A percentile compares a stretch with the other conserved stretches of the same genome.
These are phyloP conservation scores for Prunus dulcis DNA, from an alignment of 306 rosid genomes.

Conservation along the genomic window DNA sequence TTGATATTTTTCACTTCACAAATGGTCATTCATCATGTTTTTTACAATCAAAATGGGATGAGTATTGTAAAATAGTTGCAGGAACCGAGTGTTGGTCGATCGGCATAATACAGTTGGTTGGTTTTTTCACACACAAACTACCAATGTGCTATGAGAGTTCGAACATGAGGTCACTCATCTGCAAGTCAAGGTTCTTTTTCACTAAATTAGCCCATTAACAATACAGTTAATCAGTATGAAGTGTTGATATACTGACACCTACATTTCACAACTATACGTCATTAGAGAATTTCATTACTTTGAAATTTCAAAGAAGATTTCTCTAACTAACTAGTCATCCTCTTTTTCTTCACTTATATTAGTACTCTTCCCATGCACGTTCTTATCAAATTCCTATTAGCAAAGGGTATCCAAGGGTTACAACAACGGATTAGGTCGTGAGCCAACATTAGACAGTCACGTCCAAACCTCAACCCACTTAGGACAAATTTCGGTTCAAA, in stretches of 20 bases:
- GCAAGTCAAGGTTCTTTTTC: rapidly evolving
- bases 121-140: not conserved
- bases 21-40: too few species aligned
- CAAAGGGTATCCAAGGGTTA: not conserved
- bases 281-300: not conserved
- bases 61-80: not conserved
- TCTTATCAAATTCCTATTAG: not conserved
- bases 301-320: not conserved
- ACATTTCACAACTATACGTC: too few species aligned
- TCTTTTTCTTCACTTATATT: not conserved
- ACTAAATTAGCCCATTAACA: too few species aligned
- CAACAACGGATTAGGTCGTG: conserved; percentile 21
- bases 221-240: too few species aligned
- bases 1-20: too few species aligned
- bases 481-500: conserved; percentile 10
- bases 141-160: not conserved
- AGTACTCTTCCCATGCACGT: not conserved
- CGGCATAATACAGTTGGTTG: too few species aligned
- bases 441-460: conserved; percentile 25
- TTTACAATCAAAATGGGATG: not conserved
- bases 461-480: not conserved
- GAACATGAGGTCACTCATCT: rapidly evolving
- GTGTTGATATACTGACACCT: too few species aligned
- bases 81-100: not conserved
- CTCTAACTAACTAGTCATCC: not conserved